Evolutionary conservation across 805 yeast species (phyloP).

Genomic region (Tetrapisispora iriomotensis): DNA sequence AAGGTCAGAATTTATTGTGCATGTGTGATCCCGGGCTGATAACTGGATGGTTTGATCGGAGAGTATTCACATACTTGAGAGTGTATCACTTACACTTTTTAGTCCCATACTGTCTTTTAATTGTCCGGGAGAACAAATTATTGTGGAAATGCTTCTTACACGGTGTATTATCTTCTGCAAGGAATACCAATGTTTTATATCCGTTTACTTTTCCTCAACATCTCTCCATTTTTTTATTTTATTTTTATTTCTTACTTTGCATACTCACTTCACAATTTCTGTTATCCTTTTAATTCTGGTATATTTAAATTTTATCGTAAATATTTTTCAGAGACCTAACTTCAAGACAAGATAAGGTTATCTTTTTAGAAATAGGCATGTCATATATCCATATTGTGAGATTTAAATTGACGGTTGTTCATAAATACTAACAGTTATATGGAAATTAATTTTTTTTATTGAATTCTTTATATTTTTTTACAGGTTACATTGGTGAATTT

Average conservation of each 20-base stretch:
- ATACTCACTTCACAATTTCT: not conserved
- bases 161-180: constrained; percentile 33
- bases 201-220: constrained; percentile 69
- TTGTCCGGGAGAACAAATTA: constrained; percentile 72
- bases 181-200: constrained; percentile 24
- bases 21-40: constrained; percentile 82
- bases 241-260: not conserved
- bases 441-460: not conserved
- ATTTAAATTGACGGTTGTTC: too few species aligned
- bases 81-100: constrained; percentile 25
- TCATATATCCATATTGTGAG: too few species aligned
- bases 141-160: constrained; percentile 58
- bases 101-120: constrained; percentile 96
- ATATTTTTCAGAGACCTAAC: too few species aligned
- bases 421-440: not conserved
- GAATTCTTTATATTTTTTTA: not conserved
- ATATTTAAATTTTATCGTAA: too few species aligned
- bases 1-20: not conserved
- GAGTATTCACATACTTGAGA: constrained; percentile 14
- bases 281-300: too few species aligned
- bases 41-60: constrained; percentile 94
- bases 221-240: constrained; percentile 5
- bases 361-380: not conserved
- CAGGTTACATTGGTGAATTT: constrained; percentile 87
- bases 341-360: constrained; percentile 2